Conservation (phyloP, 2,329 filamentous ascomycete species). For the Xylaria sp. region DNA sequence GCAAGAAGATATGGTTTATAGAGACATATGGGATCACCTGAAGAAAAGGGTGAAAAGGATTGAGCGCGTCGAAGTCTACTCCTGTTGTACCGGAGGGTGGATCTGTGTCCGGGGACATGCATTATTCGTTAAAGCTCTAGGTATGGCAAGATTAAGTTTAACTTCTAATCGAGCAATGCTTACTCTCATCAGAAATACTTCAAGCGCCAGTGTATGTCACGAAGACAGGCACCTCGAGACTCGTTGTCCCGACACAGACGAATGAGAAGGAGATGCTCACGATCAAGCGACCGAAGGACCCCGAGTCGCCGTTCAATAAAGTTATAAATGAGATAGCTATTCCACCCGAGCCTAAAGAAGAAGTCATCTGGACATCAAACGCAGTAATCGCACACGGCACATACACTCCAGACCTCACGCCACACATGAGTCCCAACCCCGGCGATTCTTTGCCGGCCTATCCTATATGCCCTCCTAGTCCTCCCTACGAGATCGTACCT, state of each 20-base stretch:
- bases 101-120: not conserved
- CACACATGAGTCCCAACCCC: not conserved
- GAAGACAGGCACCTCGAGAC: not conserved
- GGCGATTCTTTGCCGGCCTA: no score
- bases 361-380: no score
- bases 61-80: slow-evolving; percentile 9
- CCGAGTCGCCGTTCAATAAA: not conserved
- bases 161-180: not conserved
- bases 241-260: not conserved
- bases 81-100: not conserved
- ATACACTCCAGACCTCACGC: not conserved
- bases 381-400: slow-evolving; percentile 21
- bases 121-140: not conserved
- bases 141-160: not conserved
- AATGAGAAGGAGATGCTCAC: not conserved
- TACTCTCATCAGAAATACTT: not conserved
- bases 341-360: no score
- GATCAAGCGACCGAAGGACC: not conserved
- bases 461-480: no score
- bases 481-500: not conserved
- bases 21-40: slow-evolving; percentile 18
- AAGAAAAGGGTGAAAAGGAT: slow-evolving; percentile 4
- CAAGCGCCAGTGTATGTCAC: not conserved
- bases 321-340: not conserved
- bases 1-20: not conserved